Conservation (phyloP, 371 early-diverging fungal species). For the Mucor ambiguus region DNA sequence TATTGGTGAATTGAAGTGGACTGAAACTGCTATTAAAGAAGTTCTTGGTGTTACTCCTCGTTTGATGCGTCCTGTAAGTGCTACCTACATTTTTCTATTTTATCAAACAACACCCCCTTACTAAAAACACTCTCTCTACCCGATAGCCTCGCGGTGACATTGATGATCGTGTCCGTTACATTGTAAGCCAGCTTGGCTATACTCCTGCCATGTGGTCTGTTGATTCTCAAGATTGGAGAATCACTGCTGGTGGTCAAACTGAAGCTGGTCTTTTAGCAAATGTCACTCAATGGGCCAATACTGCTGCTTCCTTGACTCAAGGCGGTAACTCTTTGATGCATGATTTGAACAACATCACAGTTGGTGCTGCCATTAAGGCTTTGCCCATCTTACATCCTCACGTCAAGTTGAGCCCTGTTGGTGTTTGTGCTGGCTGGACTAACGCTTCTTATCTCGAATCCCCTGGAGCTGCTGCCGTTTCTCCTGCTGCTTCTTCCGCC, state of each 20-base stretch:
- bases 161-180: slow-evolving; percentile 55
- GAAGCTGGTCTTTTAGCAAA: slow-evolving; percentile 42
- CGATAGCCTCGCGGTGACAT: slow-evolving; percentile 51
- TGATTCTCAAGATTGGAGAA: slow-evolving; percentile 53
- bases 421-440: slow-evolving; percentile 36
- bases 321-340: slow-evolving; percentile 64
- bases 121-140: neutral
- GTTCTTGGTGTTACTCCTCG: slow-evolving; percentile 61
- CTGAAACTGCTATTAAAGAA: slow-evolving; percentile 57
- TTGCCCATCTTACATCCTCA: slow-evolving; percentile 48
- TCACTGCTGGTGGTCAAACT: slow-evolving; percentile 30
- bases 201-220: slow-evolving; percentile 51
- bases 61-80: slow-evolving; percentile 60
- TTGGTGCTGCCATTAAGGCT: slow-evolving; percentile 63
- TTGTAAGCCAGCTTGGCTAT: slow-evolving; percentile 45
- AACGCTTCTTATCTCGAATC: slow-evolving; percentile 41
- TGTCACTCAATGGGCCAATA: slow-evolving; percentile 51
- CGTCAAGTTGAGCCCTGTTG: slow-evolving; percentile 45
- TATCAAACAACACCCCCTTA: neutral
- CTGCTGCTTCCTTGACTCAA: slow-evolving; percentile 34
- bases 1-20: slow-evolving; percentile 66
- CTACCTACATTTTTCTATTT: neutral
- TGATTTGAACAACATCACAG: slow-evolving; percentile 55
- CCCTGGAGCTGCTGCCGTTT: neutral
- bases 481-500: slow-evolving; percentile 18